Percentiles rank a stretch among this genome's conserved stretches.
phyloP scores from a whole-genome alignment of 192 early-diverging fungal species.

The Backusella mclennaniae region DNA sequence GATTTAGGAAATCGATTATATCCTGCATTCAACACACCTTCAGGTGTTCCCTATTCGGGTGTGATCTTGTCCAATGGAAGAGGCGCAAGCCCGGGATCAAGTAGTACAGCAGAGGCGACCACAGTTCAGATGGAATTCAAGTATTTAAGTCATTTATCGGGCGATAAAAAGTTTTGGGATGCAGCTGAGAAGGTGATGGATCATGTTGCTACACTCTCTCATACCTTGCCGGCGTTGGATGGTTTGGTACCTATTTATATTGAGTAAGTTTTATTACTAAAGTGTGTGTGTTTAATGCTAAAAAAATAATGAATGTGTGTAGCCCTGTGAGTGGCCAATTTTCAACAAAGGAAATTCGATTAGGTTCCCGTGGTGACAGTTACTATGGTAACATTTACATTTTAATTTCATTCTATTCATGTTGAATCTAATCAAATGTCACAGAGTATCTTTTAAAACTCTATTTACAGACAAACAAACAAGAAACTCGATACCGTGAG shows the following conservation, averaged over 20 bases:
- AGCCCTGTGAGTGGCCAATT: slow-evolving; percentile 59
- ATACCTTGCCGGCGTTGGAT: slow-evolving; percentile 40
- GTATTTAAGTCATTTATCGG: slow-evolving; percentile 74
- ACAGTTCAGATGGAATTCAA: slow-evolving; percentile 89
- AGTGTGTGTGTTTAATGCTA: not conserved
- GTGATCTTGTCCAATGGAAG: slow-evolving; percentile 63
- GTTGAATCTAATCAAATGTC: not conserved
- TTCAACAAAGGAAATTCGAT: slow-evolving; percentile 55
- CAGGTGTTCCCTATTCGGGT: slow-evolving; percentile 63
- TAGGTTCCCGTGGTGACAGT: slow-evolving; percentile 83
- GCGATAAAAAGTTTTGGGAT: slow-evolving; percentile 71
- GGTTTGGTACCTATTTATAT: slow-evolving; percentile 81
- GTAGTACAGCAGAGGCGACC: slow-evolving; percentile 75
- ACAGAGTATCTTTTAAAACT: slow-evolving; percentile 92
- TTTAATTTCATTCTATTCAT: not conserved
- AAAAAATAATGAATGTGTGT: not conserved
- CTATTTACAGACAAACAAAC: slow-evolving; percentile 68
- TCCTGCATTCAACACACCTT: slow-evolving; percentile 64
- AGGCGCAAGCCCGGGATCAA: slow-evolving; percentile 39
- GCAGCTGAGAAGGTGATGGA: slow-evolving; percentile 65
- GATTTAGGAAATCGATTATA: slow-evolving; percentile 76
- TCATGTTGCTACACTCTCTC: slow-evolving; percentile 48
- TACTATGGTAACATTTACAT: slow-evolving; percentile 71
- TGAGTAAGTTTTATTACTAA: slow-evolving; percentile 25
- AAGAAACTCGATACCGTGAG: slow-evolving; percentile 58